Conservation (phyloP, 345 rosid genomes). For the Boechera retrofracta region DNA sequence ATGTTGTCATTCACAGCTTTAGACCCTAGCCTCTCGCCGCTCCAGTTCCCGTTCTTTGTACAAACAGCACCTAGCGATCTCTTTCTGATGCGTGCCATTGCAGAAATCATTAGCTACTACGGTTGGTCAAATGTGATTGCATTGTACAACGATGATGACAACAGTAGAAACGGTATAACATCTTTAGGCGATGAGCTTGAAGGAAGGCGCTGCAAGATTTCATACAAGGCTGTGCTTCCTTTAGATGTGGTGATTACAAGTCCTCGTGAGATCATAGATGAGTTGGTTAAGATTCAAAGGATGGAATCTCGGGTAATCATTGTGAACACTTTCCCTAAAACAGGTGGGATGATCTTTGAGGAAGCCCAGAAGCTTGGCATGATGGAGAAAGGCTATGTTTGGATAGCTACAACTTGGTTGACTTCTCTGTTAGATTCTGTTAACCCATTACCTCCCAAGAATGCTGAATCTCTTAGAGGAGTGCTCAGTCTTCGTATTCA, state of each 20-base stretch:
- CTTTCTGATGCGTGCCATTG: conserved; percentile 82
- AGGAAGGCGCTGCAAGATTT: conserved; percentile 68
- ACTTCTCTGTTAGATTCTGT: conserved; percentile 74
- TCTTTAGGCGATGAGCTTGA: conserved; percentile 70
- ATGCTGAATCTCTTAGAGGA: conserved; percentile 55
- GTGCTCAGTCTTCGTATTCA: conserved; percentile 76
- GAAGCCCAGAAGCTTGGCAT: conserved; percentile 81
- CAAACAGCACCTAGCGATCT: conserved; percentile 91
- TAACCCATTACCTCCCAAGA: conserved; percentile 44
- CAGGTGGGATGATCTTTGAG: conserved; percentile 67
- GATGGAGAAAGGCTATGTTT: conserved; percentile 80
- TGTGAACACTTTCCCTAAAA: conserved; percentile 56
- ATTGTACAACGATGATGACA: conserved; percentile 78
- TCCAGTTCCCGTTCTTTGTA: conserved; percentile 89
- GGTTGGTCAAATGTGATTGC: conserved; percentile 78
- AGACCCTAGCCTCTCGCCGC: conserved; percentile 78
- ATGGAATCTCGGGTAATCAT: conserved; percentile 85
- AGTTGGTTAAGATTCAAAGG: conserved; percentile 59
- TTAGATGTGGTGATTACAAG: conserved; percentile 55
- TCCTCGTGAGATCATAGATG: conserved; percentile 51
- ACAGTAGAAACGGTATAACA: conserved; percentile 71
- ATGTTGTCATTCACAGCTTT: conserved; percentile 82
- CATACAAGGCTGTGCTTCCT: conserved; percentile 76
- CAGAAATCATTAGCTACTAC: conserved; percentile 70
- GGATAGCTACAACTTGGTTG: conserved; percentile 89